These are phyloP conservation scores for Hippophae gyantsensis DNA, from an alignment of 306 rosid species.

Conservation along the genomic window DNA sequence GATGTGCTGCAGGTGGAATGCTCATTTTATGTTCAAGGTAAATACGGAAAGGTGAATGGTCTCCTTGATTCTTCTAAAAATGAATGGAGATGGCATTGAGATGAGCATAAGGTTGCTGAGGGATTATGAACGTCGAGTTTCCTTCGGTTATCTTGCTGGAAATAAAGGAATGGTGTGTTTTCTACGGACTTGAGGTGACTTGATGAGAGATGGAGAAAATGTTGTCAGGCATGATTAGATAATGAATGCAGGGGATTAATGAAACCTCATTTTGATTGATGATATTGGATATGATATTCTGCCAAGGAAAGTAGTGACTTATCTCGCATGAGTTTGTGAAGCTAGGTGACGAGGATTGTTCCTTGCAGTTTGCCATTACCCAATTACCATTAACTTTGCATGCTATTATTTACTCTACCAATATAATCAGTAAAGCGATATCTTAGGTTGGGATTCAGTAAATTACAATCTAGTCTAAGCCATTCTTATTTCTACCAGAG, in stretches of 20 bases:
- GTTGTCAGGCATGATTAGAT: not conserved
- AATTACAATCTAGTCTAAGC: too few relatives aligned
- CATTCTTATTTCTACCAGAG: too few relatives aligned
- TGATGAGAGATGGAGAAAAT: not conserved
- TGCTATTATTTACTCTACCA: not conserved
- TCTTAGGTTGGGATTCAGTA: not conserved
- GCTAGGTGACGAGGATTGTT: not conserved
- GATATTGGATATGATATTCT: not conserved
- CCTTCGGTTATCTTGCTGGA: too few relatives aligned
- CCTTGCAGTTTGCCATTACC: conserved; percentile 2
- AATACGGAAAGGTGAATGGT: too few relatives aligned
- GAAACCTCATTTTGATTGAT: too few relatives aligned
- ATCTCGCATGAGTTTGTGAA: not conserved
- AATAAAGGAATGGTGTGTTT: not conserved
- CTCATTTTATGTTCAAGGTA: too few relatives aligned
- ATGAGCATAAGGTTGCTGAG: not conserved
- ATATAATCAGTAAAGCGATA: not conserved
- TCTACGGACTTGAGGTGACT: not conserved
- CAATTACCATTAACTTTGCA: not conserved
- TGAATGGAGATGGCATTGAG: too few relatives aligned
- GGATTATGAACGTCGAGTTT: not conserved
- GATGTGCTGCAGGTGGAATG: too few relatives aligned
- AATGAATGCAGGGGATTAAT: not conserved
- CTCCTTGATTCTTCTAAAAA: too few relatives aligned
- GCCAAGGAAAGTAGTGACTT: not conserved